These are phyloP conservation scores for Talinum fruticosum DNA, from an alignment of 148 eudicot species.

Conservation along the genomic window DNA sequence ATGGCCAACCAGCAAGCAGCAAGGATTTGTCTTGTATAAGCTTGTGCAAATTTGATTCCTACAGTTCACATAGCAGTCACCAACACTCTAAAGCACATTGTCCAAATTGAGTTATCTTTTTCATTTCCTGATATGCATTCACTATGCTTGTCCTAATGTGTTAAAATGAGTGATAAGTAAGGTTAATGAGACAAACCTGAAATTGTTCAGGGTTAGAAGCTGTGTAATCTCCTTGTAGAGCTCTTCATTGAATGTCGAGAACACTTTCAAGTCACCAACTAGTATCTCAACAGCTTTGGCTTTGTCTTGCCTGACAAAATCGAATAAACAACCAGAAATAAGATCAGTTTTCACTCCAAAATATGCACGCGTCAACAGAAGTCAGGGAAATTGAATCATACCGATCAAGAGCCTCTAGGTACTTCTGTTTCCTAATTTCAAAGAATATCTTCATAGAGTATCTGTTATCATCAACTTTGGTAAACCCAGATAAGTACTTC, in stretches of 20 bases:
- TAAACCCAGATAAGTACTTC: constrained; percentile 77
- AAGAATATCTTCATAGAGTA: constrained; percentile 91
- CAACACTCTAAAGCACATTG: neutral
- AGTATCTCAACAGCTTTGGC: constrained; percentile 78
- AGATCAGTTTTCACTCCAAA: neutral
- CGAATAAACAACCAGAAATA: constrained; percentile 13
- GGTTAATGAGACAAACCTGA: constrained; percentile 50
- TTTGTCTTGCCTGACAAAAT: constrained; percentile 66
- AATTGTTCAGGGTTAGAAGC: constrained; percentile 64
- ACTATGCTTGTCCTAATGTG: neutral
- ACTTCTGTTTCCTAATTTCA: constrained; percentile 86
- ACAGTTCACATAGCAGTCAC: neutral
- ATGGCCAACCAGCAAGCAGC: neutral
- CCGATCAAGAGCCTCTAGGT: constrained; percentile 87
- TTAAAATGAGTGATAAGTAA: neutral
- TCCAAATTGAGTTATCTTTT: neutral
- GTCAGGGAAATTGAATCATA: constrained; percentile 16
- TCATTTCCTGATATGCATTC: neutral
- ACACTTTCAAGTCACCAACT: constrained; percentile 78
- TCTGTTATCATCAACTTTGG: constrained; percentile 83
- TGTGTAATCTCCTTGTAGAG: constrained; percentile 75
- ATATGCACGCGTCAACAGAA: neutral
- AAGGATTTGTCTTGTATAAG: neutral
- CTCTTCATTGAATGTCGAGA: constrained; percentile 79
- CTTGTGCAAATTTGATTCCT: neutral